A percentile compares a stretch with the other conserved stretches of the same genome.
These are phyloP conservation scores for Trichoderma harzianum DNA, from an alignment of 2,329 filamentous ascomycete species.

Conservation along the genomic window DNA sequence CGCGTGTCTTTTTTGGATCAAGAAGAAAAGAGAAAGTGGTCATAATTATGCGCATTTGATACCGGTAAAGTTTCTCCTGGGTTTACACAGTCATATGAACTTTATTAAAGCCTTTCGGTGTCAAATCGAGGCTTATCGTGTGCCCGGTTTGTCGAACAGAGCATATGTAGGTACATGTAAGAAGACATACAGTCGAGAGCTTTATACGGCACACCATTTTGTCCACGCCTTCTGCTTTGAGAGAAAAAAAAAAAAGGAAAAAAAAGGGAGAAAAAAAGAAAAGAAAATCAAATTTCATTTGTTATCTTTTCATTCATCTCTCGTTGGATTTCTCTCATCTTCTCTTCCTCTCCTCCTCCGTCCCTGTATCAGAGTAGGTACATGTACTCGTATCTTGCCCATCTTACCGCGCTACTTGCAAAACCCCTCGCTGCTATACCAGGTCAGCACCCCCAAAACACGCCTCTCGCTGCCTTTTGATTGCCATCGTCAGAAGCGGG, in stretches of 20 bases:
- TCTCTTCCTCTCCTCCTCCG: not conserved
- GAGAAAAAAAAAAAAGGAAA: too few species aligned
- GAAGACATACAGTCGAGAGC: not conserved
- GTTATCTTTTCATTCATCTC: not conserved
- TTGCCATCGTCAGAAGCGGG: constrained; percentile 18
- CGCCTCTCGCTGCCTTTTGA: constrained; percentile 4
- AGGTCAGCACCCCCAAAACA: not conserved
- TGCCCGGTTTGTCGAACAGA: not conserved
- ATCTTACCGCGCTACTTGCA: not conserved
- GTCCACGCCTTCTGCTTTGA: not conserved
- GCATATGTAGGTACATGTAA: not conserved
- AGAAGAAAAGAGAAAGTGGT: not conserved
- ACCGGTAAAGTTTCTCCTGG: not conserved
- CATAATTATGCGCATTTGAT: not conserved
- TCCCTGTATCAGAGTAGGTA: not conserved
- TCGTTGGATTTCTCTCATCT: not conserved
- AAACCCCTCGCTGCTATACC: not conserved
- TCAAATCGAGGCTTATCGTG: not conserved
- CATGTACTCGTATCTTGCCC: not conserved
- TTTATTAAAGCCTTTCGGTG: not conserved
- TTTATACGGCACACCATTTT: not conserved
- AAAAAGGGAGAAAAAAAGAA: not conserved
- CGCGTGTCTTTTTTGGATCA: not conserved
- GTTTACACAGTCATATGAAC: not conserved
- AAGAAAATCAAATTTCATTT: not conserved